phyloP scores from a whole-genome alignment of 139 green algal genomes.

The Volvox africanus region DNA sequence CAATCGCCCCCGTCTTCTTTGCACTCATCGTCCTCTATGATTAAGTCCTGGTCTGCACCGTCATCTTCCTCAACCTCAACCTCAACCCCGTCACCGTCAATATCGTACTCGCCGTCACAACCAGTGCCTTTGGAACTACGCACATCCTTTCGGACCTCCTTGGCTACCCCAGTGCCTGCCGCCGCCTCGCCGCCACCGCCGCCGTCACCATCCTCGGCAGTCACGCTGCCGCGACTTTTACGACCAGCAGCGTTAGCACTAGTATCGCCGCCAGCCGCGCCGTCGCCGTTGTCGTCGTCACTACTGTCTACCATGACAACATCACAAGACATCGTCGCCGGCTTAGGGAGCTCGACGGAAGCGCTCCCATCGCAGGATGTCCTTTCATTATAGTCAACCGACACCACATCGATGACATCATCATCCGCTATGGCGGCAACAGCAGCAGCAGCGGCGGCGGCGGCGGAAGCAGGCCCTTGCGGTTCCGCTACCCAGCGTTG shows the following conservation, averaged over 20 bases:
- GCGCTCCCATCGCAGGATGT: neutral
- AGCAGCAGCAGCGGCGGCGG: neutral
- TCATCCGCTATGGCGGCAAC: neutral
- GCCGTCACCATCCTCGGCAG: neutral
- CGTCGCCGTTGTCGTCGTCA: neutral
- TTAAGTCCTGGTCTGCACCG: neutral
- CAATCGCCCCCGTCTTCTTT: neutral
- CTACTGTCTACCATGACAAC: constrained; percentile 8
- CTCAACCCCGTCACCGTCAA: neutral
- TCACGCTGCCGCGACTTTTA: neutral
- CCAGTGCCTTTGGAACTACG: too few species aligned
- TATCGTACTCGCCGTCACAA: neutral
- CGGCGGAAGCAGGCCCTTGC: neutral
- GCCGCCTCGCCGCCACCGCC: too few species aligned
- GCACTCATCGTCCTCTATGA: constrained; percentile 4
- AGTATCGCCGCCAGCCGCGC: neutral
- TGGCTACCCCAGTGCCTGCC: neutral
- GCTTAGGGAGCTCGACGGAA: neutral
- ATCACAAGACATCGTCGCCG: neutral
- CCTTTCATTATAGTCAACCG: neutral
- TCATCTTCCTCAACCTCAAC: neutral
- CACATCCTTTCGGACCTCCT: neutral
- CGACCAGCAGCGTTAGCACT: neutral
- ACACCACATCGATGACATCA: constrained; percentile 10
- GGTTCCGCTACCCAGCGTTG: neutral